Percentiles rank a stretch among this genome's conserved stretches.
phyloP scores from a whole-genome alignment of 306 rosid genomes.

The Quercus berberidifolia region DNA sequence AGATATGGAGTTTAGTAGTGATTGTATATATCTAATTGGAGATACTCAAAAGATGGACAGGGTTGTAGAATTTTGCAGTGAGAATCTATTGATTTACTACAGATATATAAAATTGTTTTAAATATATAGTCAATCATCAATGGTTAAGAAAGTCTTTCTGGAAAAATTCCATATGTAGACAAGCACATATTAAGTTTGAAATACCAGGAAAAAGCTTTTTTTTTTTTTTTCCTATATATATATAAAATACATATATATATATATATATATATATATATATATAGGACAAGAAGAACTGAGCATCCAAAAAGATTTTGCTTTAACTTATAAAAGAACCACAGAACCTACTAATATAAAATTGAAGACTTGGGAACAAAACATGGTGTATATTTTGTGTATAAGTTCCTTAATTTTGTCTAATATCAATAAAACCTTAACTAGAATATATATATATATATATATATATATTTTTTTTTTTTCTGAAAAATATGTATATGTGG shows the following conservation, averaged over 20 bases:
- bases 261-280: background rate
- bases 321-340: background rate
- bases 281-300: background rate
- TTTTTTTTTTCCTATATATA: too few species aligned
- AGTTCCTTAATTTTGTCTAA: background rate
- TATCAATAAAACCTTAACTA: background rate
- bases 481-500: background rate
- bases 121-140: background rate
- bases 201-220: background rate
- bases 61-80: background rate
- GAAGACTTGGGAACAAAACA: background rate
- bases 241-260: fast-evolving
- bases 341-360: background rate
- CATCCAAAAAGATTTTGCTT: background rate
- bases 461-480: background rate
- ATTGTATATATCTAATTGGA: background rate
- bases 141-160: background rate
- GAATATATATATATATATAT: too few species aligned
- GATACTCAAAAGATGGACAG: background rate
- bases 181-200: background rate
- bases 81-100: background rate
- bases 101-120: background rate
- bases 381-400: background rate
- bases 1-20: background rate
- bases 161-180: background rate